Base-by-base conservation (phyloP, 2,329 filamentous ascomycete species). In the Fusarium sp. region DNA sequence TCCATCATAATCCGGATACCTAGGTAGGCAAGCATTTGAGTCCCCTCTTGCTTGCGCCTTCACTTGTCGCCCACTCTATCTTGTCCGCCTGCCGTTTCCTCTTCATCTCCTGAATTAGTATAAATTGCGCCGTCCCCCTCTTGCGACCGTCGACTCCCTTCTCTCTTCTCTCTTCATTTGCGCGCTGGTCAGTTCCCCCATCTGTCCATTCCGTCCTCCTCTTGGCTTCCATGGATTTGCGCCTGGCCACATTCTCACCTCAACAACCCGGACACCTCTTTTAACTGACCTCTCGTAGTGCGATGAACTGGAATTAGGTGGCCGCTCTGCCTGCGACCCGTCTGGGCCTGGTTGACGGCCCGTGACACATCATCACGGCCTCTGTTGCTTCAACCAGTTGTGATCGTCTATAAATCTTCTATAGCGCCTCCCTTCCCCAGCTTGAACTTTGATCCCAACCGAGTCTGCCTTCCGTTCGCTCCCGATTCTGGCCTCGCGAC, bases 301-400 rank as follows among this genome's bases (percentile, higher is more conserved):
- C 72, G 55, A 76, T 77, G 73, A 75, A 75, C 70, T 76, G 73
- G 72, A 72, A 40, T 62, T 74, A 70, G 68, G 65, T 58, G 53
- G 58, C 59, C 63, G 61, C 59, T 62, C 57, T 67, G 66, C 67
- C 70, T 74, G 73, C 71, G 75, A 76, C 72, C 75, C 71, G 67
- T 68, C 68, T 60, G 73, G 72, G 69, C 73, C 70, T 72, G 73
- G 72, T 73, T 70, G 70, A 62, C 54, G 69, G 70, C 65, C 68
- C 62, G 64, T 71, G 66, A 69, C 58, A 58, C 54, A 45, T 51
- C 50, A 66, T 53, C 61, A 48, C 66, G 53, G 54, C 62, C 52
- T 65, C 53, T 36, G 51, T 52, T 46, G 36, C 42, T 53, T 36
- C 52, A 47, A 60, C 43, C 46, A 42, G 58, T 45, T 57, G 42